phyloP scores from a whole-genome alignment of 2,329 filamentous ascomycete genomes.

The Venturia aucupariae region DNA sequence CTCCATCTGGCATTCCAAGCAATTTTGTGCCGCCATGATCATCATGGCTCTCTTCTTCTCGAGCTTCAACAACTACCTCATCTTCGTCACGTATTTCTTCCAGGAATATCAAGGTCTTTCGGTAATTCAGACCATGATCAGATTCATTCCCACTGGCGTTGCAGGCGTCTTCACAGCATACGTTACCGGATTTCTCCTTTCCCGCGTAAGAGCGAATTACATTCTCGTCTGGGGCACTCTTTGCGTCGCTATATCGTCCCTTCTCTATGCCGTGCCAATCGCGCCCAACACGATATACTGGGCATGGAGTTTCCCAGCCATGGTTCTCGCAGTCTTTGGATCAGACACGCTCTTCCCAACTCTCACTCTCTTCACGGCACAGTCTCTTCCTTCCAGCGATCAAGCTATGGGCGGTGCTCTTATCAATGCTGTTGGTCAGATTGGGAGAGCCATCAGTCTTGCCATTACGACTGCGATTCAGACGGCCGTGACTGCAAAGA shows the following conservation, averaged over 20 bases:
- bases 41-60: slow-evolving; percentile 60
- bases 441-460: slow-evolving; percentile 56
- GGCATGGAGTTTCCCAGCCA: slow-evolving; percentile 57
- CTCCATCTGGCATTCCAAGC: slow-evolving; percentile 50
- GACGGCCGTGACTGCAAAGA: slow-evolving; percentile 48
- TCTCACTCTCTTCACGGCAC: slow-evolving; percentile 56
- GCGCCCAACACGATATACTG: slow-evolving; percentile 54
- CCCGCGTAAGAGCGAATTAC: slow-evolving; percentile 9
- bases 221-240: slow-evolving; percentile 7
- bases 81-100: slow-evolving; percentile 62
- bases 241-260: slow-evolving; percentile 5
- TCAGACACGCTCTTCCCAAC: slow-evolving; percentile 59
- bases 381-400: slow-evolving; percentile 51
- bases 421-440: slow-evolving; percentile 56
- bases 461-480: slow-evolving; percentile 58
- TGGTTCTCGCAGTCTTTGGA: slow-evolving; percentile 56
- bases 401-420: slow-evolving; percentile 60
- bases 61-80: slow-evolving; percentile 57
- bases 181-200: slow-evolving; percentile 30
- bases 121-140: slow-evolving; percentile 57
- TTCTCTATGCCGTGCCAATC: slow-evolving; percentile 55
- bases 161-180: slow-evolving; percentile 49
- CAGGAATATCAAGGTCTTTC: slow-evolving; percentile 56
- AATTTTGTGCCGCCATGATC: slow-evolving; percentile 54
- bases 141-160: slow-evolving; percentile 58